A percentile compares a stretch with the other conserved stretches of the same genome.
Evolutionary conservation across 2,329 filamentous ascomycete species (phyloP).

Genomic region (Pezicula radicicola): DNA sequence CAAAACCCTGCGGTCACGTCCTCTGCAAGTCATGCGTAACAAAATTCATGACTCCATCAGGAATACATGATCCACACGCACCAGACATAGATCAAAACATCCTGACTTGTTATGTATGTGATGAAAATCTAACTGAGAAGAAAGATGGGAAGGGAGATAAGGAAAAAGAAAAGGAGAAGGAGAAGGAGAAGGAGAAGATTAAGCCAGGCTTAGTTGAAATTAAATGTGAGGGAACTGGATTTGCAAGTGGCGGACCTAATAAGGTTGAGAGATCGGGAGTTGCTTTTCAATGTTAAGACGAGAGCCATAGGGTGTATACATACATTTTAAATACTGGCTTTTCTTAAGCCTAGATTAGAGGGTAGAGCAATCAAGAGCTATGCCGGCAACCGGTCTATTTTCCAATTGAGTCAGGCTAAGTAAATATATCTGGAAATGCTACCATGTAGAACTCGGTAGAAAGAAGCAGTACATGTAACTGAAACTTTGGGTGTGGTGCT

Average conservation of each 20-base stretch:
- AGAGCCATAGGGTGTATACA: no score
- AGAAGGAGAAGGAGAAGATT: conserved; percentile 54
- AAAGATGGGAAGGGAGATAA: conserved; percentile 5
- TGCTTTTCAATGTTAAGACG: conserved; percentile 72
- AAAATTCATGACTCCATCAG: conserved; percentile 71
- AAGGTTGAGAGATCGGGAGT: conserved; percentile 76
- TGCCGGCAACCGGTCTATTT: no score
- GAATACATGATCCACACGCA: conserved; percentile 57
- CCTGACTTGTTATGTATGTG: conserved; percentile 82
- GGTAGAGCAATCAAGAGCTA: no score
- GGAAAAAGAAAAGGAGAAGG: conserved; percentile 38
- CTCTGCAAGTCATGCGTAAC: conserved; percentile 81
- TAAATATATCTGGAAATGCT: no score
- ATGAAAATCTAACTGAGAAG: conserved; percentile 64
- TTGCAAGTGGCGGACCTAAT: conserved; percentile 82
- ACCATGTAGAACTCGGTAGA: no score
- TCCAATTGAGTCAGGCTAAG: no score
- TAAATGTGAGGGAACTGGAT: conserved; percentile 85
- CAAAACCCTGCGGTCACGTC: conserved; percentile 89
- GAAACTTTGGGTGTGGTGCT: no score
- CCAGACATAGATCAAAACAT: conserved; percentile 42
- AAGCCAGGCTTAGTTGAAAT: conserved; percentile 75
- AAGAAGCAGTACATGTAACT: no score
- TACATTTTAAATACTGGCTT: no score
- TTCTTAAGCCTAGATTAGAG: no score